Base-by-base conservation (phyloP, 768 basidiomycete genomes). In the Termitomyces titanicus region DNA sequence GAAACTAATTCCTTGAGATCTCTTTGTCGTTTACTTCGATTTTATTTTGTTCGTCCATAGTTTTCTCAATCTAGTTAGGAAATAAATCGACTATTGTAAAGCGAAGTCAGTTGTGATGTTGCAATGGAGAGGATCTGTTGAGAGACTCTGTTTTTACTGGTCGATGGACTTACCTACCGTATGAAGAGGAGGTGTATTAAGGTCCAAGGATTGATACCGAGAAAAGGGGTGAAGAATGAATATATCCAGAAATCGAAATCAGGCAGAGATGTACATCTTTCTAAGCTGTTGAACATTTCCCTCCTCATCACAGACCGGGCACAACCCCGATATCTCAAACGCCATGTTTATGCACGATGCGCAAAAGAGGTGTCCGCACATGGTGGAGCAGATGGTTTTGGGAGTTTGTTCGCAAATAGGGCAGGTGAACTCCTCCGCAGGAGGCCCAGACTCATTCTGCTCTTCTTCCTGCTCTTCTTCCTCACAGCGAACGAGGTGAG, bases 281-380 rank as follows among this genome's bases (percentile, higher is more conserved):
- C 59, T 37, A 10, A 60, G 47, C 8, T 60, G 55, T 3, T 24
- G 34, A n/a, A 51, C 44, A 25, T 45, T 47, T 1, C 59, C 59
- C 12, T 37, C 39, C 31, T 54, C 53, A 22, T 60, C 59, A 39
- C 59, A 60, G 15, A 54, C 49, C 13, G 59, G 59, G 24, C 59
- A 60, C 5, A 35, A 42, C 9, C 52, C 59, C 18, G 56, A 53
- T 17, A 54, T 42, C 5, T 51, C 52, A n/a, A 46, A 54, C 4
- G 55, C 55, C 48, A 54, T 33, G 17, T 46, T 45, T 7, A 60
- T 60, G 45, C 59, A 60, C 0, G 59, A 52, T 3, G 35, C 44
- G 18, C 59, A 60, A 27, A 60, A 60, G 5, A 56, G 24, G 31
- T 60, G 59, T 11, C 59, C 59, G 29, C 59, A 60, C 3, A 45